Base-by-base conservation (phyloP, 1,139 yeast genomes). In the Saccharomyces pastorianus region DNA sequence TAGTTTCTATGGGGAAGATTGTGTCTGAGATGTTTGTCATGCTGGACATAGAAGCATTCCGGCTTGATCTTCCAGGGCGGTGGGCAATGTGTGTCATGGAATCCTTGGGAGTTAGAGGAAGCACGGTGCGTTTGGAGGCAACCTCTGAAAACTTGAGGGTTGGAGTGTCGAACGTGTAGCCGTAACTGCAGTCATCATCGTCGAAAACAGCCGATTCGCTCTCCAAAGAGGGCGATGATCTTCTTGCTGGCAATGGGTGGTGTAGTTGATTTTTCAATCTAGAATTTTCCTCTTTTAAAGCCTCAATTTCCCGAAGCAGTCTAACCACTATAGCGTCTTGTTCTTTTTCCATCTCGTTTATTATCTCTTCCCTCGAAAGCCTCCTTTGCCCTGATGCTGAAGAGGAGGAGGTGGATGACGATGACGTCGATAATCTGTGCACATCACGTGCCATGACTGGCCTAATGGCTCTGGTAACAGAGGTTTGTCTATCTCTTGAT, bases 271-370 rank as follows among this genome's bases (percentile, higher is more conserved):
- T 31, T 31, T 31, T 55, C 48, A 64, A 53, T 47, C 59, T 56
- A 41, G 54, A 54, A 51, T 81, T 82, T 56, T 83, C 87, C 42
- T 78, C 80, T 59, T 76, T 78, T 54, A 83, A 69, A 9, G 59
- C 58, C 26, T 76, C 76, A 46, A 82, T 81, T 60, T 83, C 85
- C 59, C 75, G 76, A 78, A 81, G 77, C 47, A 83, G 67, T 61
- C 76, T 79, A 59, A 82, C 68, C 14, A 82, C 87, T 42, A 82
- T 79, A 3, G 83, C 84, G 61, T 83, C 87, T 63, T 83, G 87
- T 62, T 83, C 87, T 54, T 81, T 75, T 62, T 83, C 88, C 85
- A 83, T 81, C 55, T 78, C 23, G 23, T 20, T 20, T 20, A 20
- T 20, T 20, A 20, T 20, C 23, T 20, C 23, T 20, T 20, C 23